Conservation (phyloP, 1,284 basidiomycete species). For the Rugosomyces carneus region DNA sequence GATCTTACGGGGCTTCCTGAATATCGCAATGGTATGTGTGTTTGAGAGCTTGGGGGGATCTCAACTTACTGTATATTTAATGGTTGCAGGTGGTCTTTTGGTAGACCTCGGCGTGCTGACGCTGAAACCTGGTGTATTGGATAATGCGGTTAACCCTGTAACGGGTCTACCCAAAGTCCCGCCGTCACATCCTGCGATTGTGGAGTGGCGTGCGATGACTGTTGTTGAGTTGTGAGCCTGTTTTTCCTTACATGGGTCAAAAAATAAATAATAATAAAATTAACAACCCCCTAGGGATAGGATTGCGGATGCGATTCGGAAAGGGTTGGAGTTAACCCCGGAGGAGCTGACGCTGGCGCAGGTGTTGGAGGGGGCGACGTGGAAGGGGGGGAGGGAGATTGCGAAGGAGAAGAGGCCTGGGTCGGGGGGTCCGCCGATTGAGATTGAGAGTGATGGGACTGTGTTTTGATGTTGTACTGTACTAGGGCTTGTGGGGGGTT, state of each 20-base stretch:
- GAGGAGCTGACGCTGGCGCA: constrained; percentile 71
- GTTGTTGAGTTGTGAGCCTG: constrained; percentile 80
- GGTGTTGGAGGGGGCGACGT: constrained; percentile 89
- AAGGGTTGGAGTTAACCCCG: constrained; percentile 43
- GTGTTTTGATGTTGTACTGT: no score
- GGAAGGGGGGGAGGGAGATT: constrained; percentile 93
- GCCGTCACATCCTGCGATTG: constrained; percentile 82
- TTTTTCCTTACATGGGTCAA: background rate
- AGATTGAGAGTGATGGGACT: constrained; percentile 81
- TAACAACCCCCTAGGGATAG: constrained; percentile 71
- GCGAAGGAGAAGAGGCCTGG: constrained; percentile 72
- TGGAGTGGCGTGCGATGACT: constrained; percentile 95
- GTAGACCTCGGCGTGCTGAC: no score
- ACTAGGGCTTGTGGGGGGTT: no score
- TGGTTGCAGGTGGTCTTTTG: constrained; percentile 78
- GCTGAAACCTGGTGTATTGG: constrained; percentile 70
- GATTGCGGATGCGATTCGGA: constrained; percentile 67
- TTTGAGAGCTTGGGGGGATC: no score
- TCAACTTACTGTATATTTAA: no score
- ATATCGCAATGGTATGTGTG: constrained; percentile 79
- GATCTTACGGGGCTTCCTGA: constrained; percentile 83
- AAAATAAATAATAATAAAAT: background rate
- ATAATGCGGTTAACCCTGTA: constrained; percentile 46
- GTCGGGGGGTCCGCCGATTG: constrained; percentile 82
- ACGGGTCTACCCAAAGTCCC: constrained; percentile 57